A percentile compares a stretch with the other conserved stretches of the same genome.
These are phyloP conservation scores for Leptographium procerum DNA, from an alignment of 2,329 filamentous ascomycete species.

Conservation along the genomic window DNA sequence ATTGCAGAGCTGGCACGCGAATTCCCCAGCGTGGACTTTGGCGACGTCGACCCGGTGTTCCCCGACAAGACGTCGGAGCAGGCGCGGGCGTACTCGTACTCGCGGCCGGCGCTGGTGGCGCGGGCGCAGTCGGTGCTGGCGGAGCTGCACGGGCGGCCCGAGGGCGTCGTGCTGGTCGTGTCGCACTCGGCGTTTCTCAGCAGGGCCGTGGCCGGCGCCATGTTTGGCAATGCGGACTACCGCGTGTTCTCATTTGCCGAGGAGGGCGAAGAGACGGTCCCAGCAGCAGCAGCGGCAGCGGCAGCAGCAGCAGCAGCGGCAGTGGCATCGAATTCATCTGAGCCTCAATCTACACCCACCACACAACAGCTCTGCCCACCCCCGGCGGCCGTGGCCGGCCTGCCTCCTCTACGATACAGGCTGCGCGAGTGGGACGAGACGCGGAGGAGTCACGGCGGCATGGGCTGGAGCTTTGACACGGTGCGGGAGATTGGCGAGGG, in stretches of 20 bases:
- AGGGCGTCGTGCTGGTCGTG: conserved; percentile 53
- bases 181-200: conserved; percentile 54
- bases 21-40: conserved; percentile 48
- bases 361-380: background rate
- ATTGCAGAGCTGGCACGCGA: conserved; percentile 29
- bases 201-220: conserved; percentile 41
- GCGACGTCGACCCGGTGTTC: conserved; percentile 43
- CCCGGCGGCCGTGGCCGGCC: background rate
- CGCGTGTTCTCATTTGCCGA: conserved; percentile 46
- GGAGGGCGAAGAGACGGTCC: conserved; percentile 16
- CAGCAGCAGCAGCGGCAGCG: background rate
- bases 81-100: conserved; percentile 39
- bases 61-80: conserved; percentile 47
- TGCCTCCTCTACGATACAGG: conserved; percentile 10
- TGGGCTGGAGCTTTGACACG: conserved; percentile 35
- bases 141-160: conserved; percentile 38
- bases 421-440: conserved; percentile 39
- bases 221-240: conserved; percentile 53
- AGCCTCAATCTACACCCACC: too few species aligned
- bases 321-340: too few species aligned
- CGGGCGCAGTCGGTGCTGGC: conserved; percentile 41
- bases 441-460: conserved; percentile 33
- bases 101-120: conserved; percentile 36
- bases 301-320: too few species aligned
- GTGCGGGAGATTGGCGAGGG: conserved; percentile 18